Evolutionary conservation across 805 yeast genomes (phyloP).

Genomic region (Saccharomycopsis sp.): DNA sequence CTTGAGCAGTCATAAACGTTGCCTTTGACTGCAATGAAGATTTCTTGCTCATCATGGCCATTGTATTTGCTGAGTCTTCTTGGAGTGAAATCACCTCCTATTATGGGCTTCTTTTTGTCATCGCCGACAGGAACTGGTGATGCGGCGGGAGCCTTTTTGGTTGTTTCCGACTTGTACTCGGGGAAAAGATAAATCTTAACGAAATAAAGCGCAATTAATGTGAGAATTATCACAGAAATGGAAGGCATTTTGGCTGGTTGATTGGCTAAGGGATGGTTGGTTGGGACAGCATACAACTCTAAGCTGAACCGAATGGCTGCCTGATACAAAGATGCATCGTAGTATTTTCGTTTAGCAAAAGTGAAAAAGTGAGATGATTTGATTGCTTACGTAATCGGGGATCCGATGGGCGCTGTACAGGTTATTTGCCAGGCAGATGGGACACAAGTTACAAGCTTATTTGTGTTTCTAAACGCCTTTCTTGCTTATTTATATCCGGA

Average conservation of each 20-base stretch:
- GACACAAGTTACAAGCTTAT: too few relatives aligned
- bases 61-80: slow-evolving; percentile 63
- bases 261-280: neutral
- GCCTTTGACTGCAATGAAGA: slow-evolving; percentile 83
- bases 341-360: neutral
- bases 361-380: neutral
- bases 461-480: too few relatives aligned
- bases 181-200: slow-evolving; percentile 1
- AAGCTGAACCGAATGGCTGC: too few relatives aligned
- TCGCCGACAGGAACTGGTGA: neutral
- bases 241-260: neutral
- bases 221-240: neutral
- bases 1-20: slow-evolving; percentile 76
- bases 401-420: too few relatives aligned
- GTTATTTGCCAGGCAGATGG: too few relatives aligned
- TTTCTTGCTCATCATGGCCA: slow-evolving; percentile 72
- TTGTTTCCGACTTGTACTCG: neutral
- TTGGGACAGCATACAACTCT: too few relatives aligned
- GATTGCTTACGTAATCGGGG: neutral
- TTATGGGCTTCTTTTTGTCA: slow-evolving; percentile 31
- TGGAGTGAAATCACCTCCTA: slow-evolving; percentile 61
- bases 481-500: too few relatives aligned
- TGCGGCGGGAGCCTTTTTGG: slow-evolving; percentile 1
- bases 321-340: neutral
- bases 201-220: slow-evolving; percentile 1